Base-by-base conservation (phyloP, 2,329 filamentous ascomycete species). In the Moelleriella libera region DNA sequence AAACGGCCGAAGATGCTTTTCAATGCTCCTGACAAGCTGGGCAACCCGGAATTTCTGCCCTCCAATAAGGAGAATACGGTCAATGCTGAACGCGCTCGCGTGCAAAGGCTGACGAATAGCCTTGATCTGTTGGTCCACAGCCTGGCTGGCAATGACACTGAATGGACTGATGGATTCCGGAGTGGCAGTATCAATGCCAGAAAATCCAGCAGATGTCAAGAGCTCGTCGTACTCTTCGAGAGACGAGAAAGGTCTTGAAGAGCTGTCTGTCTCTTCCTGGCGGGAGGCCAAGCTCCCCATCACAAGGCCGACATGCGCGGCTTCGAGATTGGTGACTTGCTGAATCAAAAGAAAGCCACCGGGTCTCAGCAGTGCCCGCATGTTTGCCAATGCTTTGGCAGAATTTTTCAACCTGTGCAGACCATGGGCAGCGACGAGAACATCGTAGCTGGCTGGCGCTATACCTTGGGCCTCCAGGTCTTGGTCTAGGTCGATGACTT, bases 381-480 rank as follows among this genome's bases (percentile, higher is more conserved):
- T 32, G 14, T 49, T 30, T 9, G 9, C 12, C 30, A 60, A 49
- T 30, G 53, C 60, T 45, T 54, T 34, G 43, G 49, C 53, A 47
- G 62, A 31, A 49, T 43, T 40, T 2, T 28, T 12, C 1, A 66
- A 68, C 1, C 64, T 63, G 46, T 69, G 64, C 0, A 72, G 50
- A 2, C 65, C 61, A 30, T 60, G 54, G 3, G 58, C 58, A 1
- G 63, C 65, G n/a, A 69, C 49, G 12, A 70, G 47, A 4, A 70
- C 8, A 39, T 71, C 68, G 50, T 63, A 69, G 0, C 53, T 50
- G 2, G 39, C 45, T 1, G 34, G 8, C 47, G 49, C 30, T 44
- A 62, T 67, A 0, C 60, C 64, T 44, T 70, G 66, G 1, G 46
- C 47, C 0, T 31, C 37, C 2, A 56, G 49, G n/a, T 57, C 52